Base-by-base conservation (phyloP, 495 filamentous ascomycete genomes). In the Penicillium roqueforti region DNA sequence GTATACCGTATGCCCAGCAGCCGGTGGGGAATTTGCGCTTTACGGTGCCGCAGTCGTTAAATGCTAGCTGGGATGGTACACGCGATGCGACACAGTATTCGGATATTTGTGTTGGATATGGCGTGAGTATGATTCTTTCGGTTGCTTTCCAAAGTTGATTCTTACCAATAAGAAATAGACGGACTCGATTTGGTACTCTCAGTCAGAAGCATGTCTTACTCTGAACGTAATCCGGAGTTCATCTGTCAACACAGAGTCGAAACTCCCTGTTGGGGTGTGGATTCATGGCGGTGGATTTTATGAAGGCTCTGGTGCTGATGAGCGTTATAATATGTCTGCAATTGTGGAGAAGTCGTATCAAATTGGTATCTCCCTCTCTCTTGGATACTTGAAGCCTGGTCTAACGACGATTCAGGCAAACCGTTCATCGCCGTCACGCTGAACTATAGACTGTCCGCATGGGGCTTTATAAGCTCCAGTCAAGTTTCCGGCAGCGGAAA, bases 401-500 rank as follows among this genome's bases (percentile, higher is more conserved):
- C 46, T 44, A 34, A 57, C 18, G 34, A 13, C 4, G 13, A n/a
- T 13, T 36, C 1, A 58, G 68, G 56, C 7, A 81, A 80, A 56
- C 82, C 83, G 1, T 75, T 87, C 48, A 80, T 87, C 32, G 83
- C 68, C 4, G 77, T 85, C n/a, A 76, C 70, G n/a, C 70, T 85
- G 44, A 80, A 82, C 52, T 86, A 87, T 60, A 71, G 83, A 39
- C 70, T 85, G 7, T 70, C 66, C 3, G 72, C 70, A 29, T 85
- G 74, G 70, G 83, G 83, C 11, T 76, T 84, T 59, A 54, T 86
- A 7, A 58, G 59, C 37, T 68, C 65, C 0, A 65, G 56, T 16
- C 59, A 73, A 39, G 57, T 73, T 38, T 55, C 26, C 10, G 59
- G 51, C 1, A 71, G 58, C 10, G 81, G 82, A 0, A 71, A 75